Evolutionary conservation across 2,329 filamentous ascomycete genomes (phyloP).

Genomic region (Epichloe elymi): DNA sequence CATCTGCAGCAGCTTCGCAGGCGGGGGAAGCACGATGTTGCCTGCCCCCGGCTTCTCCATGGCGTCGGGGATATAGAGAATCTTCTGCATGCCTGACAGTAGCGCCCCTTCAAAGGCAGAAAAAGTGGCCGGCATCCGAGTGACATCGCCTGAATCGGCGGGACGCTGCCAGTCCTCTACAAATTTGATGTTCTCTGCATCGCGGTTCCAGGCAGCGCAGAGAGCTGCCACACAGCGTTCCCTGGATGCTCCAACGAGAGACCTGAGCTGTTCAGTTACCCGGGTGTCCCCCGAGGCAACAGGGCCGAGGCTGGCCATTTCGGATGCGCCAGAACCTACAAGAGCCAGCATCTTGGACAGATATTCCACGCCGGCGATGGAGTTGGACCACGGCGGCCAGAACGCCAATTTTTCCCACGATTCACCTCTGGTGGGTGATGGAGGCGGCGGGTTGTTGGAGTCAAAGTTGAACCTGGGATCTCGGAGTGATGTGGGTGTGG

Average conservation of each 20-base stretch:
- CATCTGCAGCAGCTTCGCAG: slow-evolving; percentile 78
- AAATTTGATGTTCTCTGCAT: slow-evolving; percentile 83
- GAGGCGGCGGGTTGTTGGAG: slow-evolving; percentile 59
- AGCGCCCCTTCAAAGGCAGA: slow-evolving; percentile 73
- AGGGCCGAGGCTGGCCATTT: slow-evolving; percentile 65
- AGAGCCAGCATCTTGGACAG: slow-evolving; percentile 69
- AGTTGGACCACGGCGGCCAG: slow-evolving; percentile 89
- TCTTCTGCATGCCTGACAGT: slow-evolving; percentile 81
- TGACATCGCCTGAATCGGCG: slow-evolving; percentile 70
- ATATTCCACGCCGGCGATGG: slow-evolving; percentile 82
- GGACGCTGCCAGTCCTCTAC: slow-evolving; percentile 90
- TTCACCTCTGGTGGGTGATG: slow-evolving; percentile 67
- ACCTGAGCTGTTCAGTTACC: slow-evolving; percentile 58
- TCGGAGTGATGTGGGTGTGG: slow-evolving; percentile 44
- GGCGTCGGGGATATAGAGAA: slow-evolving; percentile 82
- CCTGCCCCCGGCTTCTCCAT: slow-evolving; percentile 56
- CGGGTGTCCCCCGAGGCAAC: slow-evolving; percentile 41
- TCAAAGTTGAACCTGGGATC: slow-evolving; percentile 74
- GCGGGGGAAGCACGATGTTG: slow-evolving; percentile 79
- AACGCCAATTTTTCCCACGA: slow-evolving; percentile 92
- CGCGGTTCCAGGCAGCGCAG: slow-evolving; percentile 83
- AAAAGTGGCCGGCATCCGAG: slow-evolving; percentile 80
- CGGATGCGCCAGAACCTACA: slow-evolving; percentile 74
- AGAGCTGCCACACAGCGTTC: slow-evolving; percentile 78
- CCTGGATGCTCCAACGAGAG: slow-evolving; percentile 62